Evolutionary conservation across 2,329 filamentous ascomycete species (phyloP).

Genomic region (Botrytis galanthina): DNA sequence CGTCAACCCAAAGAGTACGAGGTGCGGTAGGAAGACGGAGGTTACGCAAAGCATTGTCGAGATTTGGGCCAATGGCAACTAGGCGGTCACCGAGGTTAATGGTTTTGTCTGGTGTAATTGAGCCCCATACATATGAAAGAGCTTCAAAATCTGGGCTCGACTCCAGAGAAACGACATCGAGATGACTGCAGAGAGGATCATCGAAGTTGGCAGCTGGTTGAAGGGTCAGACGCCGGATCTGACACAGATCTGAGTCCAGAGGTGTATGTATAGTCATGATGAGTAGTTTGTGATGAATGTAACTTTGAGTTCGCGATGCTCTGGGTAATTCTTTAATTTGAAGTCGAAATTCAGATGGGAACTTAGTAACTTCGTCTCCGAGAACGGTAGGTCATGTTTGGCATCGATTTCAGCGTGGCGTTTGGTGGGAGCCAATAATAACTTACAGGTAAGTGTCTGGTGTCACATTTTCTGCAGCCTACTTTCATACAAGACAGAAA

Average conservation of each 20-base stretch:
- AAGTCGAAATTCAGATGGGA: rapidly evolving
- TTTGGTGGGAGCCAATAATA: slow-evolving; percentile 5
- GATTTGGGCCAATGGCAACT: slow-evolving; percentile 17
- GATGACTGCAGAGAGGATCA: slow-evolving; percentile 11
- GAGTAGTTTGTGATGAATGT: neutral
- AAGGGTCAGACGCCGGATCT: slow-evolving; percentile 19
- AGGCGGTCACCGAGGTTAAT: neutral
- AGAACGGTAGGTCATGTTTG: neutral
- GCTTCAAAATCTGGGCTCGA: slow-evolving; percentile 21
- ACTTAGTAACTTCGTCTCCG: neutral
- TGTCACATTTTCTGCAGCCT: neutral
- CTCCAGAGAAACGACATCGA: slow-evolving; percentile 17
- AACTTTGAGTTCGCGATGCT: neutral
- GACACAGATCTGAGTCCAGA: neutral
- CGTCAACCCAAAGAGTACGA: slow-evolving; percentile 22
- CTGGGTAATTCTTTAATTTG: neutral
- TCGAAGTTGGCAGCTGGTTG: neutral
- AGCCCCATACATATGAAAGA: slow-evolving; percentile 24
- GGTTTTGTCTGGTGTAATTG: neutral
- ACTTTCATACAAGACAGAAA: too few relatives aligned
- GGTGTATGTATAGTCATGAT: neutral
- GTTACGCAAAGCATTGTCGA: slow-evolving; percentile 19
- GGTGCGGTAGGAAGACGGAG: neutral
- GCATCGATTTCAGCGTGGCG: slow-evolving; percentile 5
- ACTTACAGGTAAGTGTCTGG: neutral